Evolutionary conservation across 345 rosid genomes (phyloP), one percentile per base, ranked within the genome.

Genomic region (Citrus glauca): DNA sequence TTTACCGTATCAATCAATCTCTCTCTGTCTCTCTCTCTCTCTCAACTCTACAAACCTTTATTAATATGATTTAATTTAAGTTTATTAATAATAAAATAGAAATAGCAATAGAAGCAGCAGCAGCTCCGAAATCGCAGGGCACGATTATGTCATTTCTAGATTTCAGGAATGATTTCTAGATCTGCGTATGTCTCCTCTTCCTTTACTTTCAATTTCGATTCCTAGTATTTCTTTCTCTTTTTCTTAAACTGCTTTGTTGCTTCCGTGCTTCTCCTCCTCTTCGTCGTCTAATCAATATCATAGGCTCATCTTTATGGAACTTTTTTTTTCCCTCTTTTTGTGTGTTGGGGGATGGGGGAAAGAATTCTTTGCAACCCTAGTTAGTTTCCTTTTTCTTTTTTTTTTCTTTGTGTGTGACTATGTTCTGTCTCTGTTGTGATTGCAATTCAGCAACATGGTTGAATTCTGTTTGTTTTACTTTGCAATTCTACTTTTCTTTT

Each of bases 101-200:
- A 7, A 6, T 19, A 33, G 42, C 20, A 33, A 42, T 42, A 42
- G 14, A 10, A 65, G 19, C 9, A 7, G 3, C 38, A 7, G 40
- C 9, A 8, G n/a, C 42, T 33, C 69, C 69, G 42, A 16, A 32
- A 17, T 64, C 68, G 68, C 38, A 64, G 24, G 40, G n/a, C 40
- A 20, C 6, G 38, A 28, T 6, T 28, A 19, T 50, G 60, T 48
- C 24, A 32, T 65, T 32, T 32, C 24, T 72, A 50, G 20, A 37
- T 74, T 75, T 42, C 30, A 40, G 69, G 35, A 37, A 40, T 69
- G 38, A 35, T 64, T 55, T 59, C 53, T 75, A 70, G 83, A 75
- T 82, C 85, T 75, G 80, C 80, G 85, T 82, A 82, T 55, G 82
- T 75, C 27, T 28, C 30, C 22, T 66, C 22, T 65, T 20, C 28